Conservation (phyloP, 768 basidiomycete species). For the Xerocomus potaroensis region DNA sequence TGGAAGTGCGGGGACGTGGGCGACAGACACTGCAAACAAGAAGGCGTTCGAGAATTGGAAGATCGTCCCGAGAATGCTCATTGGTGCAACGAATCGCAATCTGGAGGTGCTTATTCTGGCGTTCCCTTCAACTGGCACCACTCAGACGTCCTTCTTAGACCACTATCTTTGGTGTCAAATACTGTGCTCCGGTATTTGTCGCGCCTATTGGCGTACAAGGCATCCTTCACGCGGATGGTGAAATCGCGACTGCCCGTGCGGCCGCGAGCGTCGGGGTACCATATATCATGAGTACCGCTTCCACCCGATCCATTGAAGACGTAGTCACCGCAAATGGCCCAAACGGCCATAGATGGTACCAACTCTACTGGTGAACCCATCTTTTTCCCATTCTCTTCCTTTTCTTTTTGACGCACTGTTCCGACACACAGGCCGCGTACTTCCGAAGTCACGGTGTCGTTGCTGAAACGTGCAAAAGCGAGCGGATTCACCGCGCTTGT, state of each 20-base stretch:
- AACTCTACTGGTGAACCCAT: slow-evolving; percentile 64
- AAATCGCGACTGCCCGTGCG: slow-evolving; percentile 65
- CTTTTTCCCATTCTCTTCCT: too few relatives aligned
- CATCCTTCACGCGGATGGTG: slow-evolving; percentile 66
- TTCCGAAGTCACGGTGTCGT: slow-evolving; percentile 35
- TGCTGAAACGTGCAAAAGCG: slow-evolving; percentile 40
- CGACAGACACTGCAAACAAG: slow-evolving; percentile 65
- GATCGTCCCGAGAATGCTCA: slow-evolving; percentile 80
- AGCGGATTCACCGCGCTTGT: slow-evolving; percentile 41
- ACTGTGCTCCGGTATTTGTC: slow-evolving; percentile 58
- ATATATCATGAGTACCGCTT: slow-evolving; percentile 73
- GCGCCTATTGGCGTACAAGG: slow-evolving; percentile 80
- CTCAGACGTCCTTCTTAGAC: slow-evolving; percentile 38
- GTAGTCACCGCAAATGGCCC: slow-evolving; percentile 68
- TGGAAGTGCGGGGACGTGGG: slow-evolving; percentile 69
- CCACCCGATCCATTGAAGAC: slow-evolving; percentile 67
- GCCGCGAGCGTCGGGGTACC: slow-evolving; percentile 60
- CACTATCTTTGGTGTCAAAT: slow-evolving; percentile 64
- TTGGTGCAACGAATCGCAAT: slow-evolving; percentile 51
- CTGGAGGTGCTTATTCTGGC: slow-evolving; percentile 46
- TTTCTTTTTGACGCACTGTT: too few relatives aligned
- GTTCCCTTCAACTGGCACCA: too few relatives aligned
- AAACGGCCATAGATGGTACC: slow-evolving; percentile 69
- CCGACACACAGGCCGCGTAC: slow-evolving; percentile 25
- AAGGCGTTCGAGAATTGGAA: slow-evolving; percentile 61